phyloP scores from a whole-genome alignment of 2,329 filamentous ascomycete genomes.

The Fusarium sp. region DNA sequence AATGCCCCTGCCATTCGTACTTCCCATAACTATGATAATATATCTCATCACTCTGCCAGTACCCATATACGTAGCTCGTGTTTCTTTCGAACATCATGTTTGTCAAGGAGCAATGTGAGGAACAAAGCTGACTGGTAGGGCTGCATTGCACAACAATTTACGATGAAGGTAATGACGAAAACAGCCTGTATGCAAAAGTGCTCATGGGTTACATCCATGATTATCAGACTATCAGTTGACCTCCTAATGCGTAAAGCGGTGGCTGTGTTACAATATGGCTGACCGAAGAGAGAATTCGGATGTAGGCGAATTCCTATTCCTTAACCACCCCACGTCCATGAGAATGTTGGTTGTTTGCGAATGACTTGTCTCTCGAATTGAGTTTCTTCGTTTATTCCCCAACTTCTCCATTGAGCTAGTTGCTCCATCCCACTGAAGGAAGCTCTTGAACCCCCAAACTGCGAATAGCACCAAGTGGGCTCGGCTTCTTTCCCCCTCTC shows the following conservation, averaged over 20 bases:
- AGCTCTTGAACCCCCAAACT: slow-evolving; percentile 22
- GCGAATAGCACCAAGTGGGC: slow-evolving; percentile 16
- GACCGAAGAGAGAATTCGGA: not conserved
- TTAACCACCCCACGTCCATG: slow-evolving; percentile 10
- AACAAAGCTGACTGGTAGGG: not conserved
- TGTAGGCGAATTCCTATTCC: not conserved
- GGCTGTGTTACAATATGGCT: slow-evolving; percentile 3
- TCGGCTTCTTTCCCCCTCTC: slow-evolving; percentile 7
- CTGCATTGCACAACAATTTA: not conserved
- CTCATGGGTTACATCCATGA: not conserved
- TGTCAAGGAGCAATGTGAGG: not conserved
- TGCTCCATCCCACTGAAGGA: not conserved
- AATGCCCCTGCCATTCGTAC: not conserved
- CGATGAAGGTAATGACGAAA: not conserved
- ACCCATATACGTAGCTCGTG: not conserved
- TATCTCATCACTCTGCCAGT: not conserved
- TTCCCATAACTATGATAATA: not conserved
- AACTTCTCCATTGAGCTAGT: slow-evolving; percentile 18
- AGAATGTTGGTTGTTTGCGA: not conserved
- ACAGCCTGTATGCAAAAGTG: not conserved
- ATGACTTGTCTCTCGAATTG: not conserved
- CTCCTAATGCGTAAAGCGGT: slow-evolving; percentile 3
- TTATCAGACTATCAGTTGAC: slow-evolving; percentile 25
- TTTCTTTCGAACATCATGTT: not conserved
- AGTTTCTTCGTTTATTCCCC: not conserved